These are phyloP conservation scores for Pseudomassariella vexata DNA, from an alignment of 2,329 filamentous ascomycete species.

Conservation along the genomic window DNA sequence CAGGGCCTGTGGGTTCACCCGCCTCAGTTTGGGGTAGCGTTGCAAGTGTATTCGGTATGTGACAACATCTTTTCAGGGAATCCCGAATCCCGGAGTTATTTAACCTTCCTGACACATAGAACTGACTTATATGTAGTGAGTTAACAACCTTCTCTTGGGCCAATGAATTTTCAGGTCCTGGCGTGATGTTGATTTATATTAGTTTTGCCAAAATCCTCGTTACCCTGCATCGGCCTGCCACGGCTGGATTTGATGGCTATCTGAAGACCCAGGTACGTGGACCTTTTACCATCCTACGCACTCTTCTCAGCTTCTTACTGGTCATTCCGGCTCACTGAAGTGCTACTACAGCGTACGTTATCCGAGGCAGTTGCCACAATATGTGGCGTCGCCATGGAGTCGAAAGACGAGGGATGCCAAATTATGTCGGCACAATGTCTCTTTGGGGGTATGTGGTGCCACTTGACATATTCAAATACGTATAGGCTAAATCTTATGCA, in stretches of 20 bases:
- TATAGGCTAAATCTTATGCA: slow-evolving; percentile 6
- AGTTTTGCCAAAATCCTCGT: slow-evolving; percentile 47
- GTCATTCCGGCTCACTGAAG: too few species aligned
- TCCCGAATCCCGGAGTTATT: too few species aligned
- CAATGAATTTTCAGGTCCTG: too few species aligned
- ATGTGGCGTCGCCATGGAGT: slow-evolving; percentile 41
- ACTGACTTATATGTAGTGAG: too few species aligned
- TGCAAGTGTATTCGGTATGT: too few species aligned
- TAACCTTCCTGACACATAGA: too few species aligned
- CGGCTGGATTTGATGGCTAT: slow-evolving; percentile 43
- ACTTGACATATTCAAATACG: not conserved
- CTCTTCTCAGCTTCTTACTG: too few species aligned
- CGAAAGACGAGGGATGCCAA: slow-evolving; percentile 32
- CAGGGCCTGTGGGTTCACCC: slow-evolving; percentile 47
- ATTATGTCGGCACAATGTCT: slow-evolving; percentile 37
- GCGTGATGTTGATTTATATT: slow-evolving; percentile 46
- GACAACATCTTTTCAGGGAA: too few species aligned
- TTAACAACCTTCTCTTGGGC: too few species aligned
- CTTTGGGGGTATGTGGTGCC: slow-evolving; percentile 26
- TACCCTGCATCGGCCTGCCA: slow-evolving; percentile 44
- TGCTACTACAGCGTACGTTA: slow-evolving; percentile 31
- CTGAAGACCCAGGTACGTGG: slow-evolving; percentile 19
- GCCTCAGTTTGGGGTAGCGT: slow-evolving; percentile 34
- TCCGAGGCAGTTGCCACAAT: slow-evolving; percentile 41
- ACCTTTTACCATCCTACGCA: too few species aligned